Evolutionary conservation across 108 stramenopile species (phyloP).

Genomic region (Fistulifera pelliculosa): DNA sequence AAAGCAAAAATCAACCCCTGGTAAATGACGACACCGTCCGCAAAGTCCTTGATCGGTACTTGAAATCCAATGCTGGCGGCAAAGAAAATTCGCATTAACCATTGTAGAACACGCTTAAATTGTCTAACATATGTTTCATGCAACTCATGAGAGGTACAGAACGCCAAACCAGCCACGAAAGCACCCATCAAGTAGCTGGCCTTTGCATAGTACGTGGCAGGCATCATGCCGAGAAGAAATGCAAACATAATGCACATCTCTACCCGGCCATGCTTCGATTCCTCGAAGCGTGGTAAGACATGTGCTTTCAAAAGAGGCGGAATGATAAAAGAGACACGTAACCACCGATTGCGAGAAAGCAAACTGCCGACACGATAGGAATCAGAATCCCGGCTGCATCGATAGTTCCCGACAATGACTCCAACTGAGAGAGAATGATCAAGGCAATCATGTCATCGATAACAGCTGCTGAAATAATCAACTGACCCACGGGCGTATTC

Average conservation of each 20-base stretch:
- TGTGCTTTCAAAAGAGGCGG: constrained; percentile 37
- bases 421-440: constrained; percentile 34
- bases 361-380: constrained; percentile 28
- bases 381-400: constrained; percentile 12
- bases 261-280: constrained; percentile 10
- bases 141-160: constrained; percentile 19
- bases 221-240: constrained; percentile 31
- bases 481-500: constrained; percentile 48
- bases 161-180: constrained; percentile 55
- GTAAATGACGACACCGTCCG: constrained; percentile 53
- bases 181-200: constrained; percentile 52
- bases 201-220: constrained; percentile 34
- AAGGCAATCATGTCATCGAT: constrained; percentile 57
- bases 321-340: constrained; percentile 30
- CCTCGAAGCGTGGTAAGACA: constrained; percentile 18
- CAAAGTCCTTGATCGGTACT: constrained; percentile 34
- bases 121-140: constrained; percentile 6
- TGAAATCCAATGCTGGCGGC: constrained; percentile 39
- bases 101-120: constrained; percentile 21
- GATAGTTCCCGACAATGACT: constrained; percentile 19
- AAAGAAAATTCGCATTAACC: constrained; percentile 76
- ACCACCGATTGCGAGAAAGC: constrained; percentile 21
- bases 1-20: constrained; percentile 42
- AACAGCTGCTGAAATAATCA: constrained; percentile 51
- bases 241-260: constrained; percentile 2